phyloP scores from a whole-genome alignment of 768 basidiomycete species.

The Tricholoma matsutake region DNA sequence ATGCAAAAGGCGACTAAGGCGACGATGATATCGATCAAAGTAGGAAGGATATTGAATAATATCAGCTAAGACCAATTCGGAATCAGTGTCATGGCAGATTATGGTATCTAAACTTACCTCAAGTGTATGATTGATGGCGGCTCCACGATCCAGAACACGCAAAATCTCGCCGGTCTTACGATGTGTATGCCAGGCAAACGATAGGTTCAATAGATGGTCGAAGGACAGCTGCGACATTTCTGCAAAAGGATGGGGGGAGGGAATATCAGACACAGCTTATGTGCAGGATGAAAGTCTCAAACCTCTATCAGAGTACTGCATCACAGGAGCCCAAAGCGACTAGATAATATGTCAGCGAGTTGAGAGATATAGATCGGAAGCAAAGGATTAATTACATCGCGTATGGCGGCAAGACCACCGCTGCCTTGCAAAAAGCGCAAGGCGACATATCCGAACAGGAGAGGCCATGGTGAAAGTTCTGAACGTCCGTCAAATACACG shows the following conservation, averaged over 20 bases:
- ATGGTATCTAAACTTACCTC: constrained; percentile 40
- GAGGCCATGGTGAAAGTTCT: constrained; percentile 58
- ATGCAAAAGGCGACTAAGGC: constrained; percentile 67
- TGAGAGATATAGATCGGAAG: neutral
- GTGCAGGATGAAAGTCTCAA: constrained; percentile 10
- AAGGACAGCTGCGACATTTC: constrained; percentile 88
- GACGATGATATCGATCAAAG: constrained; percentile 73
- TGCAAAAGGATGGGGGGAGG: constrained; percentile 19
- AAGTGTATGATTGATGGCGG: constrained; percentile 81
- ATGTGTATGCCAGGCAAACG: constrained; percentile 78
- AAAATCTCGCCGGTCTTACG: constrained; percentile 85
- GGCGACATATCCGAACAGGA: constrained; percentile 63
- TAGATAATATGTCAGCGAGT: constrained; percentile 19
- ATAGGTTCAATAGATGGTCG: constrained; percentile 84
- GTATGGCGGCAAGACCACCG: constrained; percentile 71
- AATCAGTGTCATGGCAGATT: neutral
- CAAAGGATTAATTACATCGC: constrained; percentile 39
- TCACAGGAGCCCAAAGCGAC: constrained; percentile 83
- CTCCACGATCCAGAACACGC: constrained; percentile 78
- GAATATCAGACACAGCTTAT: neutral
- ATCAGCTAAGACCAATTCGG: constrained; percentile 46
- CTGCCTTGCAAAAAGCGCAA: constrained; percentile 74
- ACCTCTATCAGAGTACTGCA: constrained; percentile 83
- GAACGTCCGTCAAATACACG: constrained; percentile 47
- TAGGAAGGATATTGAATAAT: constrained; percentile 82